These are phyloP conservation scores for Chaetomium fimeti DNA, from an alignment of 495 filamentous ascomycete species.

Conservation along the genomic window DNA sequence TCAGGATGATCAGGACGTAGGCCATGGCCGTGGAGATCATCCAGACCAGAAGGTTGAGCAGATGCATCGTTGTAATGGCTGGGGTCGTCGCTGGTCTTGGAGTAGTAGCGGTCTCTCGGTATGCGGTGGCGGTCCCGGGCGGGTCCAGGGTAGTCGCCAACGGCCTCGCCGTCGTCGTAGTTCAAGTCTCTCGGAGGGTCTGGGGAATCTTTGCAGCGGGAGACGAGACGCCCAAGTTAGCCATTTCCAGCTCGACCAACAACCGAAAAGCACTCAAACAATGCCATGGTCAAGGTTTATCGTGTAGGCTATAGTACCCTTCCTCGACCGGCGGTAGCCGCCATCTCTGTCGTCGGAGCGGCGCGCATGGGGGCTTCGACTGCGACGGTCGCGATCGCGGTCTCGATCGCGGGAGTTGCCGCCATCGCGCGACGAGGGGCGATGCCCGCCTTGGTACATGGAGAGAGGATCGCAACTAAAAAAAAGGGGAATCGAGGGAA, in stretches of 20 bases:
- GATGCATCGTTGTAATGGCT: neutral
- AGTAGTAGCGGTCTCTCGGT: constrained; percentile 5
- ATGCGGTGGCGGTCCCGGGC: constrained; percentile 4
- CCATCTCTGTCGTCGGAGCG: constrained; percentile 32
- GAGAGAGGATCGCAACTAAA: constrained; percentile 15
- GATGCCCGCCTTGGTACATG: constrained; percentile 31
- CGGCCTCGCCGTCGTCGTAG: constrained; percentile 29
- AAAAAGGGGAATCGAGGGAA: neutral
- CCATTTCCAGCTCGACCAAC: constrained; percentile 27
- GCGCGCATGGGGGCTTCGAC: constrained; percentile 26
- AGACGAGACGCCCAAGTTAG: constrained; percentile 31
- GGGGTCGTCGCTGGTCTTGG: neutral
- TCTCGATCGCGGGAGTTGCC: constrained; percentile 26
- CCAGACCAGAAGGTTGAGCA: neutral
- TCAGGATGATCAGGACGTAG: neutral
- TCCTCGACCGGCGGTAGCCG: constrained; percentile 44
- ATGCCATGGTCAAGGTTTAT: constrained; percentile 22
- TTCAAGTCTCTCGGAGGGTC: constrained; percentile 31
- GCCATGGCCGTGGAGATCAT: neutral
- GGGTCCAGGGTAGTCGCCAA: constrained; percentile 21
- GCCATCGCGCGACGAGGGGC: constrained; percentile 26
- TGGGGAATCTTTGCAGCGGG: constrained; percentile 25
- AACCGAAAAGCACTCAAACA: constrained; percentile 19
- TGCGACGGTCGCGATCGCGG: constrained; percentile 14
- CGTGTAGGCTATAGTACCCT: constrained; percentile 44